These are phyloP conservation scores for Theobroma grandiflorum DNA, from an alignment of 441 rosid species.

Conservation along the genomic window DNA sequence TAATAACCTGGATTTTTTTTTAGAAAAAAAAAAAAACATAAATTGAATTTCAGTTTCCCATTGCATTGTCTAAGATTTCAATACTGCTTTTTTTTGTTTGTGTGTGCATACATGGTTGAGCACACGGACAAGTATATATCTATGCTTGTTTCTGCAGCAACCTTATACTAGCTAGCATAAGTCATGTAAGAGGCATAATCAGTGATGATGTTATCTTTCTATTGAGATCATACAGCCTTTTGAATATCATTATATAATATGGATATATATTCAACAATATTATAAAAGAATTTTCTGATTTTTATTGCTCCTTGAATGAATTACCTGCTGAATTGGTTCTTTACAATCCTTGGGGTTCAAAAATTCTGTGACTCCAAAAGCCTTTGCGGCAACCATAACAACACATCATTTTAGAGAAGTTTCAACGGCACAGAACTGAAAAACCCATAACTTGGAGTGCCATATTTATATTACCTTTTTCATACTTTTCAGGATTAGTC, in stretches of 20 bases:
- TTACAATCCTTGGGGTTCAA: constrained; percentile 66
- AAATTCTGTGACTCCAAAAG: constrained; percentile 81
- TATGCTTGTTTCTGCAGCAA: neutral
- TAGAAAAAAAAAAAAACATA: neutral
- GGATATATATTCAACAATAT: neutral
- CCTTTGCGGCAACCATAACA: constrained; percentile 63
- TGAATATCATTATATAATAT: neutral
- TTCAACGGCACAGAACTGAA: neutral
- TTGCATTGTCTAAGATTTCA: neutral
- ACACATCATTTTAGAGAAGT: constrained; percentile 21
- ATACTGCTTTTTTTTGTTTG: neutral
- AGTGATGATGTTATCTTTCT: neutral
- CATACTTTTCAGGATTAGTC: constrained; percentile 68
- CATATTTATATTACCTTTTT: constrained; percentile 56
- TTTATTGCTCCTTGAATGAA: constrained; percentile 13
- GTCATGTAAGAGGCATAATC: neutral
- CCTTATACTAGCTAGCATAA: neutral
- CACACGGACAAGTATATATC: neutral
- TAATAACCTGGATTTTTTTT: constrained; percentile 67
- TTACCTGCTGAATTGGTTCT: constrained; percentile 93
- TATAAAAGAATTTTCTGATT: neutral
- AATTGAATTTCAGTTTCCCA: neutral
- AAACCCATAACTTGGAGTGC: constrained; percentile 11
- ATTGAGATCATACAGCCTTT: neutral
- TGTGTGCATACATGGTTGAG: neutral